A percentile compares a stretch with the other conserved stretches of the same genome.
These are phyloP conservation scores for Golovinomyces cichoracearum DNA, from an alignment of 2,329 filamentous ascomycete genomes.

Conservation along the genomic window DNA sequence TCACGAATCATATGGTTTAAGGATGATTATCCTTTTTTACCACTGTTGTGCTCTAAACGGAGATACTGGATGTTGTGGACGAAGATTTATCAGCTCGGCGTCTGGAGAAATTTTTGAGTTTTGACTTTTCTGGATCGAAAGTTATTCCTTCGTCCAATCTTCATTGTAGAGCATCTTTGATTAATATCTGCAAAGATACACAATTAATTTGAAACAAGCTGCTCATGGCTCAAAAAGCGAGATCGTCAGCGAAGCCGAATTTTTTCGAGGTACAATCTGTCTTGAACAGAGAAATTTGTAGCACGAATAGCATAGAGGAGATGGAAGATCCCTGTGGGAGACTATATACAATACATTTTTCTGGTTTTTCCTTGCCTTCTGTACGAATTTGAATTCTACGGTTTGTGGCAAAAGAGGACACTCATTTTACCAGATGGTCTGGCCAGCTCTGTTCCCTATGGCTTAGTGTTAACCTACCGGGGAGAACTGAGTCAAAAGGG, in stretches of 20 bases:
- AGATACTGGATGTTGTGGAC: too few relatives aligned
- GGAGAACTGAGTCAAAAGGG: not conserved
- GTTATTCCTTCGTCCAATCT: not conserved
- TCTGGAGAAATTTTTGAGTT: not conserved
- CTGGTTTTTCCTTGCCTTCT: not conserved
- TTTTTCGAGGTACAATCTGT: not conserved
- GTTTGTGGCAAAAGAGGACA: not conserved
- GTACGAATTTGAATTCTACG: not conserved
- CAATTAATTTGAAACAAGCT: not conserved
- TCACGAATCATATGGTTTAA: not conserved
- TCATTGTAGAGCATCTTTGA: not conserved
- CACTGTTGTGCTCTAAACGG: too few relatives aligned
- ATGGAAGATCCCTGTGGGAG: not conserved
- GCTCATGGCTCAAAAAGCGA: not conserved
- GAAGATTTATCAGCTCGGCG: not conserved
- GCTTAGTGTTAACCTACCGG: not conserved
- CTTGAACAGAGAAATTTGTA: not conserved
- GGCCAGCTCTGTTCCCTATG: not conserved
- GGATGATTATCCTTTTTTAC: not conserved
- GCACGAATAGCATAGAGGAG: not conserved
- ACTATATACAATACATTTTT: not conserved
- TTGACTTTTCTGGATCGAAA: not conserved
- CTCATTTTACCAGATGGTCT: not conserved
- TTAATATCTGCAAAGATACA: not conserved
- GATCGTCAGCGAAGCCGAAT: not conserved